phyloP scores from a whole-genome alignment of 2,329 filamentous ascomycete genomes.

The Sclerotinia glacialis region DNA sequence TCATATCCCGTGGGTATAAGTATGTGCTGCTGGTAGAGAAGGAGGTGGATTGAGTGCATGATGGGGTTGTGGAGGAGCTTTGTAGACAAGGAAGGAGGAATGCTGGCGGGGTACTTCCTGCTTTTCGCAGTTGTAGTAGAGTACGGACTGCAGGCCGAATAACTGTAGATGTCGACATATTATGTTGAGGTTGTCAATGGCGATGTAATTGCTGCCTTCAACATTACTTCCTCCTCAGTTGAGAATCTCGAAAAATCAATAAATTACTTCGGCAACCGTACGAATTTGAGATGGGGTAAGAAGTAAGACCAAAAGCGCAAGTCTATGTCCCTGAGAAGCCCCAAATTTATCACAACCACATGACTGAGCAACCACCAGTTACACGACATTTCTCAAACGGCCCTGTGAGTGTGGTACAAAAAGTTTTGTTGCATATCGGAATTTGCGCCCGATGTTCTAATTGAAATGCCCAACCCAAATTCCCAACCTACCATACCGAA shows the following conservation, averaged over 20 bases:
- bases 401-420: neutral
- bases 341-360: constrained; percentile 14
- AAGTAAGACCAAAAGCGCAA: constrained; percentile 6
- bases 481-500: constrained; percentile 3
- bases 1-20: constrained; percentile 62
- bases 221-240: constrained; percentile 8
- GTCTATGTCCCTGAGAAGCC: neutral
- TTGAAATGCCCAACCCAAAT: constrained; percentile 16
- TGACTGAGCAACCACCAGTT: constrained; percentile 1
- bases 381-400: constrained; percentile 2
- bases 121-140: constrained; percentile 27
- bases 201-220: constrained; percentile 14
- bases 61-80: constrained; percentile 22
- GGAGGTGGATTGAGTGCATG: constrained; percentile 31
- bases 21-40: constrained; percentile 38
- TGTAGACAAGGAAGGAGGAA: constrained; percentile 39
- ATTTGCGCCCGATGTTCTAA: constrained; percentile 21
- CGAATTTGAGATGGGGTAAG: neutral
- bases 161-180: constrained; percentile 36
- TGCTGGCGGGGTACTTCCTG: constrained; percentile 30
- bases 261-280: constrained; percentile 20
- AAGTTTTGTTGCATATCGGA: constrained; percentile 24
- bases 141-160: constrained; percentile 32
- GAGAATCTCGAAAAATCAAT: constrained; percentile 26
- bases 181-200: constrained; percentile 28